These are phyloP conservation scores for Aspergillus coremiiformis DNA, from an alignment of 495 filamentous ascomycete species.

Conservation along the genomic window DNA sequence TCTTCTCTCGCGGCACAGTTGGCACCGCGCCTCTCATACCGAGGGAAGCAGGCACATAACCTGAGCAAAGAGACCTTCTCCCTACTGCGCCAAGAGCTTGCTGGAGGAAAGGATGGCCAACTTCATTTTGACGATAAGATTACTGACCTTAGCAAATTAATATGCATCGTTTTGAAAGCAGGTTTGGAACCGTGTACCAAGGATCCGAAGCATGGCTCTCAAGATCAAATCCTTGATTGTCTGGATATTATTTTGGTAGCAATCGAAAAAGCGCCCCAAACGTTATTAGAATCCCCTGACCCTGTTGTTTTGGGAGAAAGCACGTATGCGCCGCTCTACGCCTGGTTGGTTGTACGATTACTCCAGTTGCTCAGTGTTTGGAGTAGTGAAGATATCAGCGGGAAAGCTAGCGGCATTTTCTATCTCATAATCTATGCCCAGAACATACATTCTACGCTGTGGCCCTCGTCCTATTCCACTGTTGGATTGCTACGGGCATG, in stretches of 20 bases:
- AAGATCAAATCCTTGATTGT: constrained; percentile 56
- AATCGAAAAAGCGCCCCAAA: constrained; percentile 64
- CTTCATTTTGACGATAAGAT: constrained; percentile 53
- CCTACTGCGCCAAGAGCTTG: constrained; percentile 57
- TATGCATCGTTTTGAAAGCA: constrained; percentile 74
- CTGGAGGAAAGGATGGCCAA: constrained; percentile 39
- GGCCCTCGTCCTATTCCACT: constrained; percentile 22
- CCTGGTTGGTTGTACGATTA: constrained; percentile 59
- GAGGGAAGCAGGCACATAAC: constrained; percentile 33
- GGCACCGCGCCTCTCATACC: constrained; percentile 39
- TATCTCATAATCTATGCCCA: constrained; percentile 30
- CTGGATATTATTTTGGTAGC: constrained; percentile 65
- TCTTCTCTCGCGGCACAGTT: constrained; percentile 66
- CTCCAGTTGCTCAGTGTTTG: constrained; percentile 25
- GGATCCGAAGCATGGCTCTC: constrained; percentile 51
- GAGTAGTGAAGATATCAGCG: constrained; percentile 19
- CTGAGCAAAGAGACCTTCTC: constrained; percentile 50
- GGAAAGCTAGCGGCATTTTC: constrained; percentile 26
- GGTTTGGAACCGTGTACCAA: constrained; percentile 58
- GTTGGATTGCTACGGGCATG: constrained; percentile 30
- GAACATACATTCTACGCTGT: constrained; percentile 27
- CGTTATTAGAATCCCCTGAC: constrained; percentile 48
- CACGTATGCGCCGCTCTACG: constrained; percentile 57
- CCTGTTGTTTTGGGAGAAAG: constrained; percentile 37
- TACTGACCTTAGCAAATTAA: constrained; percentile 70